Base-by-base conservation (phyloP, 805 yeast species). In the Isabelozyma pseudorhagii region DNA sequence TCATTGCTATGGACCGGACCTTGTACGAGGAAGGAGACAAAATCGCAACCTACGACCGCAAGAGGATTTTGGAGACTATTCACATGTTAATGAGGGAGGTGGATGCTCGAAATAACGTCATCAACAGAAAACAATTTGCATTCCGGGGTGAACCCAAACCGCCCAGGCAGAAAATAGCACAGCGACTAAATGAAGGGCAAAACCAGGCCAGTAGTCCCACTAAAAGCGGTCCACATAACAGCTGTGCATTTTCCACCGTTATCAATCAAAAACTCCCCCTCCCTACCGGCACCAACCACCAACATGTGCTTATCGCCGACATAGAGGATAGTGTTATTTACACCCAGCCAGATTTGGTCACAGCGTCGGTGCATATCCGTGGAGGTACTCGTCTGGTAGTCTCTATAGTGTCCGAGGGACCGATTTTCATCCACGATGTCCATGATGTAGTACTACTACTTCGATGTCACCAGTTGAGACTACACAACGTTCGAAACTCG, bases 111-210 rank as follows among this genome's bases (percentile, higher is more conserved):
- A 53, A 50, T 31, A 53, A 51, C 27, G 50, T 54, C 8, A 39
- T 58, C 8, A 55, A 50, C 25, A 34, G 49, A 9, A 44, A 47
- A 11, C 45, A 50, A 42, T 71, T 72, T 47, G 46, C 46, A 28
- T 72, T 71, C 44, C 39, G 17, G 11, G 75, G 75, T 3, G 60
- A 49, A 0, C 77, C 77, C 1, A 49, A 58, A 10, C 56, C 58
- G 8, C 45, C 45, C 21, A n/a, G 6, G 25, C 25, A 5, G 25
- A 21, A 21, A 5, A 6, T 21, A 21, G 5, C 25, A 21, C 25
- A 21, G 25, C 25, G 25, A 21, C 25, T 21, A 21, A 21, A 21
- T 6, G 25, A 21, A 21, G 25, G 6, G 25, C 25, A 5, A 21
- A 21, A 21, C 3, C 25, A 5, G 6, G 6, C 25, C 6, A 21